Evolutionary conservation across 1,284 basidiomycete genomes (phyloP).

Genomic region (Papiliotrema flavescens): DNA sequence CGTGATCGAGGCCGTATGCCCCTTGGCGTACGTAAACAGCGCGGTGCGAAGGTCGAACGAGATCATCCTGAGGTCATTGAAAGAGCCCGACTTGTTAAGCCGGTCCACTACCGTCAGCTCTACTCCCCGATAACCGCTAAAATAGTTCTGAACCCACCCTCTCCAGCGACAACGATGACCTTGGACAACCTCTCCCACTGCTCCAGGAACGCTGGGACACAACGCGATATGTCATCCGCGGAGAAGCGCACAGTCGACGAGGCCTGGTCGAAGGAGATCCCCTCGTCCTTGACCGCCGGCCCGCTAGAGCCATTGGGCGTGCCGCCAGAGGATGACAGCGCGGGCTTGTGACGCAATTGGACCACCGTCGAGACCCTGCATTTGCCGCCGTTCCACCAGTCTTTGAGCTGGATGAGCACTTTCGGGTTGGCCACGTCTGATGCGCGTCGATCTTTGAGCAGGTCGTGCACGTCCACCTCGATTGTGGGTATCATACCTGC

Average conservation of each 20-base stretch:
- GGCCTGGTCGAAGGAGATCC: slow-evolving; percentile 76
- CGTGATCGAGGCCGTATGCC: slow-evolving; percentile 40
- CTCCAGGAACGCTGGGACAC: slow-evolving; percentile 79
- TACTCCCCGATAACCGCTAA: not conserved
- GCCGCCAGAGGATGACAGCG: slow-evolving; percentile 54
- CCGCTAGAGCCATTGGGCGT: not conserved
- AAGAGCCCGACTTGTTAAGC: slow-evolving; percentile 66
- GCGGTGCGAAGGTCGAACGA: slow-evolving; percentile 86
- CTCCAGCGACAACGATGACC: slow-evolving; percentile 84
- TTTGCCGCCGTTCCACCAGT: slow-evolving; percentile 81
- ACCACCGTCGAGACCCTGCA: slow-evolving; percentile 75
- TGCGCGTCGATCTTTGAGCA: slow-evolving; percentile 73
- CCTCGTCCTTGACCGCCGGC: slow-evolving; percentile 20
- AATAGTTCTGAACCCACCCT: slow-evolving; percentile 55
- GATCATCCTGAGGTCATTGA: slow-evolving; percentile 68
- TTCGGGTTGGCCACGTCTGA: slow-evolving; percentile 87
- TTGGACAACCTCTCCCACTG: slow-evolving; percentile 89
- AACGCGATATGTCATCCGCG: slow-evolving; percentile 77
- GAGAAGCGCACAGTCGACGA: slow-evolving; percentile 81
- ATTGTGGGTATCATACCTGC: slow-evolving; percentile 68
- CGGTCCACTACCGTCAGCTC: slow-evolving; percentile 61
- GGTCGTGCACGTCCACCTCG: slow-evolving; percentile 73
- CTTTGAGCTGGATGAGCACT: slow-evolving; percentile 77
- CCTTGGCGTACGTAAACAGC: slow-evolving; percentile 66
- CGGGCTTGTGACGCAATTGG: slow-evolving; percentile 70